phyloP scores from a whole-genome alignment of 257 asterid genomes.

The Petunia secreta region DNA sequence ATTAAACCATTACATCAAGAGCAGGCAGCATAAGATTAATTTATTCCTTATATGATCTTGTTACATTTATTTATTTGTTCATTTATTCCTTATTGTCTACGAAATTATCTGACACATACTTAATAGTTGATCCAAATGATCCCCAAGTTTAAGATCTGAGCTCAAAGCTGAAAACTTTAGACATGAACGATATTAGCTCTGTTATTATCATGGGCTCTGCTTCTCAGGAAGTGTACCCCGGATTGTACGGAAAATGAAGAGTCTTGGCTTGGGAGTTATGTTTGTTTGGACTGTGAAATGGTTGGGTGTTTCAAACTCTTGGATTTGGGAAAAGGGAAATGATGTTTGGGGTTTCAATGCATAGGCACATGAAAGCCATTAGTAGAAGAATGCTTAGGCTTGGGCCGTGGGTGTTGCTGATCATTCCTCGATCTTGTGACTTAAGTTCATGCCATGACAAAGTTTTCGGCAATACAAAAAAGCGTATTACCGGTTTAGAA shows the following conservation, averaged over 20 bases:
- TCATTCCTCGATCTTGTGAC: constrained; percentile 13
- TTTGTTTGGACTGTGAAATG: neutral
- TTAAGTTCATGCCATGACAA: constrained; percentile 20
- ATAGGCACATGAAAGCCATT: constrained; percentile 32
- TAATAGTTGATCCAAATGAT: neutral
- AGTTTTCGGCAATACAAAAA: neutral
- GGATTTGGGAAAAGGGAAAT: constrained; percentile 31
- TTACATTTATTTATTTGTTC: too few species aligned
- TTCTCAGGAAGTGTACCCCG: constrained; percentile 25
- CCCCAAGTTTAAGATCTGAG: neutral
- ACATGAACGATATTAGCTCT: neutral
- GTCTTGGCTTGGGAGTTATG: neutral
- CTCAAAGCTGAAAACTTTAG: too few species aligned
- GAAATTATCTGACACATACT: too few species aligned
- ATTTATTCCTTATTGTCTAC: too few species aligned
- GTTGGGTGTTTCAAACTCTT: constrained; percentile 26
- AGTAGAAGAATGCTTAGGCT: neutral
- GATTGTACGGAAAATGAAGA: constrained; percentile 23
- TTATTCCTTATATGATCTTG: too few species aligned
- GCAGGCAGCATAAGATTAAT: too few species aligned
- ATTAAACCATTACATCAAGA: too few species aligned
- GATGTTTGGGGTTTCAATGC: constrained; percentile 29
- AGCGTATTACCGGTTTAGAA: neutral
- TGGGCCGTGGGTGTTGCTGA: constrained; percentile 20
- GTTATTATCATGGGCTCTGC: neutral